Base-by-base conservation (phyloP, 1,284 basidiomycete genomes). In the Microbotryum silenes-acaulis region DNA sequence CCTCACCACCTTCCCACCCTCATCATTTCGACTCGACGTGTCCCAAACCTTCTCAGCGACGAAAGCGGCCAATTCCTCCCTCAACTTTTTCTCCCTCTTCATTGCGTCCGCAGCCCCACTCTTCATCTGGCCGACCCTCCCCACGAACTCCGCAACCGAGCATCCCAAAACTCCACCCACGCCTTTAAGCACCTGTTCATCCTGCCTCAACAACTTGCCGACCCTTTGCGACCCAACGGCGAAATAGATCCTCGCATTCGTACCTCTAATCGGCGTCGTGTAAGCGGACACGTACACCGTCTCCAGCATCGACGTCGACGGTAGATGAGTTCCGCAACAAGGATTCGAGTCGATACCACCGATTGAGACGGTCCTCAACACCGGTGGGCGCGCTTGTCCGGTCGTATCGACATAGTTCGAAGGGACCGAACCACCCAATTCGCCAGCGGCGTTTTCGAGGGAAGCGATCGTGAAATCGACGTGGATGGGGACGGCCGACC, bases 311-410 rank as follows among this genome's bases (percentile, higher is more conserved):
- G 72, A 59, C 18, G 73, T 62, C 3, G 81, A 81, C 6, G 87
- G 86, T 51, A 84, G 79, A 75, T 92, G 90, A 6, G 89, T 92
- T 9, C 90, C 90, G 68, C 90, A 92, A 75, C 89, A 93, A 82
- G 85, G 85, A 74, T 87, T 90, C 47, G 84, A 81, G 74, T 91
- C 89, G 18, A 90, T 79, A 8, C 83, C 83, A 61, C 90, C 85
- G 57, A 93, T 92, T 49, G 86, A 80, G 44, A 91, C 83, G 20
- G 87, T 83, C 21, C 90, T 80, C 71, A 89, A 86, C 10, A 92
- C 88, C n/a, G 59, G 61, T 33, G 51, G 33, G 5, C 67, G 27
- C 12, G 23, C n/a, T 31, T 50, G 48, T 16, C 51, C 89, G 47
- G 75, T 37, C 72, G 73, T 8, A 67, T 85, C 81, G 46, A 85